Conservation (phyloP, 2,329 filamentous ascomycete genomes). For the Xylariaceae sp. region DNA sequence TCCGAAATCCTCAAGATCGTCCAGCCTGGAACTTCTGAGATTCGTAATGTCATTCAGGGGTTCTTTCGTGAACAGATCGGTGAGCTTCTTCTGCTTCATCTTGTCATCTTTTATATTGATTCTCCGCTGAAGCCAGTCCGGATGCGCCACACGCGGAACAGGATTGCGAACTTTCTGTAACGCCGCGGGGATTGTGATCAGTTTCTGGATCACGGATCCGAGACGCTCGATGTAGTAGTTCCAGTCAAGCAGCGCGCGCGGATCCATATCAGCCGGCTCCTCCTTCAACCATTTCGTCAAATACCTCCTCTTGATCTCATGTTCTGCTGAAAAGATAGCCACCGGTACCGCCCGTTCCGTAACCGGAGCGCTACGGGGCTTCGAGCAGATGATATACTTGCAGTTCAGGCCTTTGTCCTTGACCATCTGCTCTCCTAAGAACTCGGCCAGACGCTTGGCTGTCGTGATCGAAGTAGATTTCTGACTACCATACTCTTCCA, state of each 20-base stretch:
- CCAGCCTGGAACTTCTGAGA: conserved; percentile 49
- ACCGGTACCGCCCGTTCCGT: conserved; percentile 93
- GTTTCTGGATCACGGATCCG: conserved; percentile 95
- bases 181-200: conserved; percentile 96
- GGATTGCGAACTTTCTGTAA: conserved; percentile 93
- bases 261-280: conserved; percentile 85
- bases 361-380: conserved; percentile 81
- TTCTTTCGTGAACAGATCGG: conserved; percentile 73
- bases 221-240: conserved; percentile 94
- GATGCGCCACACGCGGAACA: conserved; percentile 86
- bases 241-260: conserved; percentile 88
- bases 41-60: conserved; percentile 71
- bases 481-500: conserved; percentile 91
- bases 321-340: conserved; percentile 93
- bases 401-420: conserved; percentile 99
- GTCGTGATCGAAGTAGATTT: conserved; percentile 99
- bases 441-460: conserved; percentile 88
- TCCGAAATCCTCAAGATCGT: conserved; percentile 79
- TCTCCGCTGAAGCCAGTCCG: conserved; percentile 90
- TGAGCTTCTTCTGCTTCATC: conserved; percentile 98
- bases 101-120: conserved; percentile 96
- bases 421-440: conserved; percentile 96
- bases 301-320: conserved; percentile 80
- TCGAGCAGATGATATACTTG: conserved; percentile 96
- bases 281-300: conserved; percentile 94